Base-by-base conservation (phyloP, 345 rosid species). In the Eucalyptus caleyi region DNA sequence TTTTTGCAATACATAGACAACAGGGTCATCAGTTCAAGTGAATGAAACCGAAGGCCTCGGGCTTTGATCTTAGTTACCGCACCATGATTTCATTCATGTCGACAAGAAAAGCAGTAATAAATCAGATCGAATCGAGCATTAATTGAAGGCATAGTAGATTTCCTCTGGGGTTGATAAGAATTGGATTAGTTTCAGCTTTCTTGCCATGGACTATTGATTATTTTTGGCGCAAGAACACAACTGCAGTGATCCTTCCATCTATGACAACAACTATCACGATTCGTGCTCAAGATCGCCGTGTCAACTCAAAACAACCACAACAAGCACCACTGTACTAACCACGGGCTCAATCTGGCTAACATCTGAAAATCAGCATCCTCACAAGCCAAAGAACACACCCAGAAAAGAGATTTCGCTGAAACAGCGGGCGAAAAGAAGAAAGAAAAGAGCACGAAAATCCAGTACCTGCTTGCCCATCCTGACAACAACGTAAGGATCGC, bases 391-490 rank as follows among this genome's bases (percentile, higher is more conserved):
- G 32, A 87, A 32, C 62, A 87, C 77, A 16, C 49, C 81, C 16
- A 14, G 14, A 87, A 13, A 24, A n/a, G 45, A 19, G 47, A 15
- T 16, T 23, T 19, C 9, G 15, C 47, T 27, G 37, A 42, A 32
- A 62, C 82, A 67, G 34, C 13, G 85, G n/a, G 34, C 62, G 6
- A 15, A 32, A 51, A 59, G 44, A 18, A 19, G 6, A 32, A 34
- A 5, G 11, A 34, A 34, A 69, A 53, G 8, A 24, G 32, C 23
- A 11, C 37, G 16, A 26, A 16, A 15, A 14, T 50, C 32, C 56
- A 50, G 56, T 30, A 88, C 89, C 89, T 88, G 89, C 50, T 81
- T 88, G 86, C 89, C 89, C 89, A 88, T 88, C 69, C 65, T 81
- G 50, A 88, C 69, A 8, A 88, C 3, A 16, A 88, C 89, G 14